These are phyloP conservation scores for Trichoderma asperelloides DNA, from an alignment of 495 filamentous ascomycete genomes.

Conservation along the genomic window DNA sequence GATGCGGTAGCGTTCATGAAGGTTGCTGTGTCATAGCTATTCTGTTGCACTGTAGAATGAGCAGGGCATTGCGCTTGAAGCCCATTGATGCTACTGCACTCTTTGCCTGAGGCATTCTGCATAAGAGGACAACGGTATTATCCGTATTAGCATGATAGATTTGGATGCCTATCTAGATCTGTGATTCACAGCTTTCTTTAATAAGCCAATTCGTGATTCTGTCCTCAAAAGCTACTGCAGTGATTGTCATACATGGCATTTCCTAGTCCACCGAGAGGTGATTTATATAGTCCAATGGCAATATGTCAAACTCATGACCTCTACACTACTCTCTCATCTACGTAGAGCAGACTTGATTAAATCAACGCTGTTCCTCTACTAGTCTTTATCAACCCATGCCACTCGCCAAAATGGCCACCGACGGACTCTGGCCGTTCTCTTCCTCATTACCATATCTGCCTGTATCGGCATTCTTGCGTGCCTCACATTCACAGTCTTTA, in stretches of 20 bases:
- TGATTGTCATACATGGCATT: neutral
- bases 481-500: neutral
- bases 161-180: neutral
- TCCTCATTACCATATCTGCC: neutral
- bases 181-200: neutral
- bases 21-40: no score
- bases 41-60: no score
- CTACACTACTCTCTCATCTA: neutral
- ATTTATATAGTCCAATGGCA: neutral
- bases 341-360: no score
- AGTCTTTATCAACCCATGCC: no score
- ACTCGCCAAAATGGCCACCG: neutral
- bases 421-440: neutral
- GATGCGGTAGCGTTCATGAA: no score
- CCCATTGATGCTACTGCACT: no score
- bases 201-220: no score
- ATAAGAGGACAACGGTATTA: no score
- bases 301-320: neutral
- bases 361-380: neutral
- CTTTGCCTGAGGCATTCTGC: no score
- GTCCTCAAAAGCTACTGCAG: neutral
- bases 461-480: neutral
- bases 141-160: no score
- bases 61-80: no score
- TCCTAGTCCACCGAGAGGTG: neutral